Evolutionary conservation across 495 filamentous ascomycete genomes (phyloP), one percentile per base, ranked within the genome.

Genomic region (Geopyxis carbonaria): DNA sequence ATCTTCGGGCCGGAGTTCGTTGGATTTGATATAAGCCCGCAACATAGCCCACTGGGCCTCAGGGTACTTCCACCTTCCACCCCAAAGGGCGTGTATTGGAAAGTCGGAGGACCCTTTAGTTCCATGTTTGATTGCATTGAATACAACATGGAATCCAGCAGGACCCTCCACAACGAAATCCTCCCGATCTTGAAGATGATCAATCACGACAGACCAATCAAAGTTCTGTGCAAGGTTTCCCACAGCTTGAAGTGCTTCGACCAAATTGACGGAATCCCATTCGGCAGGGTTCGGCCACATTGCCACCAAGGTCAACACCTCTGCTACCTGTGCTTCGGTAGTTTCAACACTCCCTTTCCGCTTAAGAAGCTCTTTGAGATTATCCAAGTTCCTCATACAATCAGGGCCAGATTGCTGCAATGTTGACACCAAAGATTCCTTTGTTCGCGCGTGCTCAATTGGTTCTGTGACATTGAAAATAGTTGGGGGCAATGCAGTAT

Each of bases 41-140:
- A 94, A 64, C 52, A 99, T 91, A 10, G 81, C 89, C 37, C 95
- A 68, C 42, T 94, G 91, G 0, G 91, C 80, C 31, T 84, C 72
- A 14, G 74, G 69, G 38, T 91, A 67, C 33, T 80, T 70, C 89
- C 91, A 95, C 31, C 74, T 67, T 23, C 85, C 87, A 42, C 85
- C 83, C 89, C 87, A 95, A 18, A 99, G 67, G 25, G 57, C 92
- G 78, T 31, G 93, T 72, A 57, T 92, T 75, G 52, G 78, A 40
- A 66, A 38, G 54, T 66, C 20, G 11, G 9, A 30, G 60, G 49
- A 28, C 75, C 68, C 18, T 76, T 71, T 31, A 59, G 63, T 25
- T 80, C 79, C 38, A 80, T 62, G 73, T 21, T 80, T 61, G 19
- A 99, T 63, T 13, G 76, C 78, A 38, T 76, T 64, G 57, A 83